Evolutionary conservation across 768 basidiomycete species (phyloP), one percentile per base, ranked within the genome.

Genomic region (Fomitopsis pulvina): DNA sequence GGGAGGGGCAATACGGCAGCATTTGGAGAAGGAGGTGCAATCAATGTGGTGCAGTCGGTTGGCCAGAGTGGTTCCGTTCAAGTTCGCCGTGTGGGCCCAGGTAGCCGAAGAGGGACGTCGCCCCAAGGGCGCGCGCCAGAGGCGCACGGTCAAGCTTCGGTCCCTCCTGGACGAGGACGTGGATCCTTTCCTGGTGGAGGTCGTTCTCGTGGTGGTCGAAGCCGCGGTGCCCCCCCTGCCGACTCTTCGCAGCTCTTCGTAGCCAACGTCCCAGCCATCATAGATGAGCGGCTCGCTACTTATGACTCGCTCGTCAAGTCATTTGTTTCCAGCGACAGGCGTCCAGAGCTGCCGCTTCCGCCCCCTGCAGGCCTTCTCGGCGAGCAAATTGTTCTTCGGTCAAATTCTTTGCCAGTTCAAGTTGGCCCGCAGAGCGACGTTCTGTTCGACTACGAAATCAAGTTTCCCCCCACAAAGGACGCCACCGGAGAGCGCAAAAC

Each of bases 381-480:
- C 21, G 68, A 42, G 10, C 53, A 68, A 0, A 72, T 80, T 53
- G 74, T 63, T 0, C 62, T 84, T 16, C 74, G 83, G 1, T 71
- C 81, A 20, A 85, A 84, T 57, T 18, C 18, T 12, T 18, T 37
- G 4, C 34, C 34, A 5, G 18, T 18, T 12, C 14, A 37, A 5
- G 81, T 83, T 63, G 82, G 81, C 60, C 54, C 77, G 0, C 66
- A 68, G 0, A 59, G 22, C 4, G 50, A 81, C 3, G n/a, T n/a
- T n/a, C n/a, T n/a, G n/a, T 79, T 74, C 57, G 80, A 83, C 52
- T 85, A 85, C 53, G 58, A 60, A 11, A 70, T 83, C 30, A 66
- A 73, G 27, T 76, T 81, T 38, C 59, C 61, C 6, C 78, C 79
- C 0, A 16, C 34, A 10, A 73, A 73, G 29, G 62, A 62, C 25